Base-by-base conservation (phyloP, 2,329 filamentous ascomycete species). In the Colletotrichum liaoningense region DNA sequence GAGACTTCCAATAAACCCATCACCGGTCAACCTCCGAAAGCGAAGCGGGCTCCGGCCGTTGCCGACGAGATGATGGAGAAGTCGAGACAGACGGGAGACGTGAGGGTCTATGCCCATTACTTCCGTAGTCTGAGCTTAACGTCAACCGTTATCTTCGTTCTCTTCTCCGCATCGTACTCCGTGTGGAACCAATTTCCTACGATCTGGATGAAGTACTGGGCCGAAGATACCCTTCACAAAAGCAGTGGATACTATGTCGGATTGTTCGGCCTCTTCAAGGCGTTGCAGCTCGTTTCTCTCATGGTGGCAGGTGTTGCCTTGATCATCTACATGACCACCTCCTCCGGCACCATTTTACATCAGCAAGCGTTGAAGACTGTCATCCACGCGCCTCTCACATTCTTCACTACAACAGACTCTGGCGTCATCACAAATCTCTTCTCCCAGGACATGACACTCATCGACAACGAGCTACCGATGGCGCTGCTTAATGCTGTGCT, bases 391-490 rank as follows among this genome's bases (percentile, higher is more conserved):
- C 82, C 83, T 1, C 67, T 84, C n/a, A 75, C 74, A 2, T 84
- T 85, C 72, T 83, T 84, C 65, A 81, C 80, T 0, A 76, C 66
- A 1, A 84, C 80, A 0, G 83, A 85, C 64, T 76, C 77, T 1
- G 84, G 84, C 6, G 76, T 79, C 22, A 79, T 82, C 30, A 80
- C 80, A 9, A 84, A 83, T 30, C 77, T 82, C 22, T 85, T 85
- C 72, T 83, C 81, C 12, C 83, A 84, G 54, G 84, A 85, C 38
- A 78, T 84, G 71, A 78, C 77, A 0, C 76, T 84, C 0, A 77
- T 84, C 26, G 82, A 84, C 38, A 78, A 76, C 2, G 79, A 83
- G 63, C 76, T 83, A 7, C 80, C 83, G 1, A 73, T 75, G 54
- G 66, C 78, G 0, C 64, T 82, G 12, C 66, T 80, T 1, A 81